Percentiles rank a stretch among this genome's conserved stretches.
Conservation (phyloP, 306 rosid species). For the Vigna unguiculata region DNA sequence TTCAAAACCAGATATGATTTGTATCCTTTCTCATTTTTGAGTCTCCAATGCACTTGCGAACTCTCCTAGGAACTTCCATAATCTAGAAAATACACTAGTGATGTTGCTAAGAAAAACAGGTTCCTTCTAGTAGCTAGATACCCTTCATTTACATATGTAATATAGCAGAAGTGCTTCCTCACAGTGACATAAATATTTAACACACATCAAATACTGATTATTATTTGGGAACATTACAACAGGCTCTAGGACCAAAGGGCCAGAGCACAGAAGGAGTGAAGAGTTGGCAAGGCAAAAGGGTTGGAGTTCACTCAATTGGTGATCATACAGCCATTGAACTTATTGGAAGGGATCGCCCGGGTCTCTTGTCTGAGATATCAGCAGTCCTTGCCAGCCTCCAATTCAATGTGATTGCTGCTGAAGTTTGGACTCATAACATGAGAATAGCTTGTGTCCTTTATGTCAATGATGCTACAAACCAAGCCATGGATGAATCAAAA, state of each 20-base stretch:
- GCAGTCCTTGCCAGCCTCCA: constrained; percentile 79
- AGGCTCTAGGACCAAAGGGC: constrained; percentile 90
- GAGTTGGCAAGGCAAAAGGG: constrained; percentile 63
- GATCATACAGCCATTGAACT: constrained; percentile 75
- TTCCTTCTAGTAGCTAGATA: constrained; percentile 3
- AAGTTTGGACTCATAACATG: constrained; percentile 85
- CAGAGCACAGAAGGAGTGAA: constrained; percentile 60
- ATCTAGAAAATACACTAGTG: neutral
- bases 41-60: neutral
- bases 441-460: constrained; percentile 78
- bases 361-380: constrained; percentile 84
- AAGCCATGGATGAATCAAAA: constrained; percentile 54
- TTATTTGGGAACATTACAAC: constrained; percentile 51
- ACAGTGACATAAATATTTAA: neutral
- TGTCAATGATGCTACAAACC: constrained; percentile 61
- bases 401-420: constrained; percentile 75
- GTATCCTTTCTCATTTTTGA: neutral
- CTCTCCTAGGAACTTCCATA: constrained; percentile 1
- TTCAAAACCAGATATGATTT: neutral
- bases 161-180: neutral
- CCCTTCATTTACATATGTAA: neutral
- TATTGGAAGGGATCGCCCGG: constrained; percentile 81
- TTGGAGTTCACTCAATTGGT: constrained; percentile 75
- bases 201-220: constrained; percentile 44
- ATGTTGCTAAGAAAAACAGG: neutral